phyloP scores from a whole-genome alignment of 2,329 filamentous ascomycete species.

The Lecanicillium sp. region DNA sequence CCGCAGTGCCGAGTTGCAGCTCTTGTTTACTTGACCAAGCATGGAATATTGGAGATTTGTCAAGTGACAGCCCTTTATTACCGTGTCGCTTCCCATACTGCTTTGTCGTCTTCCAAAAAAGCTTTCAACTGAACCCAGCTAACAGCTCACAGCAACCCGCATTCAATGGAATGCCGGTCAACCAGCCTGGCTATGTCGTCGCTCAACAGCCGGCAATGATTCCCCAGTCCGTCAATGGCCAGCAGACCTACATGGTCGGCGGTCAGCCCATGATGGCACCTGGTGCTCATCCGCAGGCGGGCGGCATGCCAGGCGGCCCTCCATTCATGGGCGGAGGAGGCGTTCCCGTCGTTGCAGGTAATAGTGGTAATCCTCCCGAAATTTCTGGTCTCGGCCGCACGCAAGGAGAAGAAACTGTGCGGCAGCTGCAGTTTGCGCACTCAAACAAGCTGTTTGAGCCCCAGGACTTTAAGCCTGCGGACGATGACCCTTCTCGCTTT shows the following conservation, averaged over 20 bases:
- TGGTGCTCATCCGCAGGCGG: conserved; percentile 6
- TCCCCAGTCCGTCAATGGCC: conserved; percentile 7
- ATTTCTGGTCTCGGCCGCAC: conserved; percentile 45
- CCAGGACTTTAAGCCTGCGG: conserved; percentile 55
- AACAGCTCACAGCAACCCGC: conserved; percentile 21
- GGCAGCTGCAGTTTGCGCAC: conserved; percentile 40
- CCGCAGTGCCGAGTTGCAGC: conserved; percentile 5
- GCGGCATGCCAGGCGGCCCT: conserved; percentile 12
- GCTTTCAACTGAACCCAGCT: conserved; percentile 2
- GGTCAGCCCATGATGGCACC: conserved; percentile 13
- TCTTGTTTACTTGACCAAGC: conserved; percentile 3
- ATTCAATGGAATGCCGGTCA: conserved; percentile 19
- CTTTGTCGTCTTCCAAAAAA: too few species aligned
- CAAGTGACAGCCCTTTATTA: too few species aligned
- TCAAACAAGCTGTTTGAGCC: conserved; percentile 43
- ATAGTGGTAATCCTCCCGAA: conserved; percentile 33
- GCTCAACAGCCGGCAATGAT: conserved; percentile 24
- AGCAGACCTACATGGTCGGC: conserved; percentile 26
- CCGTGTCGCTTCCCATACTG: too few species aligned
- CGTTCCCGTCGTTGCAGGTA: conserved; percentile 32
- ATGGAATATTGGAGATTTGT: too few species aligned
- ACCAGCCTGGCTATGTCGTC: conserved; percentile 21
- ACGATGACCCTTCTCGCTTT: conserved; percentile 50
- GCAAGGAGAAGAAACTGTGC: conserved; percentile 34
- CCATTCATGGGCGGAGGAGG: conserved; percentile 13